Conservation (phyloP, 768 basidiomycete species). For the Tulasnella sp. region DNA sequence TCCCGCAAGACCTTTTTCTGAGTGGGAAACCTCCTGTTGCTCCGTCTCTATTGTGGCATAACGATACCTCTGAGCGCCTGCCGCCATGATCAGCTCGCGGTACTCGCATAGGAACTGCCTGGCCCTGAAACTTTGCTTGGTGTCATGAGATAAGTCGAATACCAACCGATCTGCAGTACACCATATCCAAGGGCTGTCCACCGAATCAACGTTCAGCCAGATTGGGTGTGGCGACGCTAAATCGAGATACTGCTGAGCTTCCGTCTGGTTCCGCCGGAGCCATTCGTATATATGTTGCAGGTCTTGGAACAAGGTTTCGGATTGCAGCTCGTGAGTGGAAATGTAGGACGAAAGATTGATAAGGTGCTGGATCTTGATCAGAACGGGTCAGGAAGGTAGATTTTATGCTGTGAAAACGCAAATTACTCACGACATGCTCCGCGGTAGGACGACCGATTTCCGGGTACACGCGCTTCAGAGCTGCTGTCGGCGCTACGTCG, state of each 20-base stretch:
- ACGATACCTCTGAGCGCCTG: neutral
- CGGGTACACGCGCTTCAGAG: neutral
- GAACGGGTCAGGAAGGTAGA: neutral
- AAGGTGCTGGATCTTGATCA: neutral
- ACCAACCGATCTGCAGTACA: neutral
- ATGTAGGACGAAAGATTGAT: neutral
- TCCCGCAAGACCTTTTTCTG: neutral
- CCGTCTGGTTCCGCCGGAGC: neutral
- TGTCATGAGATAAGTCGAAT: neutral
- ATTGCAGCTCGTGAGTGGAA: neutral
- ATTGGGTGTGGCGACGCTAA: neutral
- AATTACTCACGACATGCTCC: slow-evolving; percentile 3
- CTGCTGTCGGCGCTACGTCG: neutral
- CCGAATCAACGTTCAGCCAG: neutral
- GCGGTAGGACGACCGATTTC: neutral
- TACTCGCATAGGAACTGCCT: neutral
- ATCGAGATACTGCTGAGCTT: neutral
- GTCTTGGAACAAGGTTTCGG: neutral
- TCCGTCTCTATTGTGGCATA: neutral
- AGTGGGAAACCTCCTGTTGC: neutral
- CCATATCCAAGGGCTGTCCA: neutral
- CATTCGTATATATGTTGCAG: neutral
- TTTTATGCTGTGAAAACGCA: too few relatives aligned
- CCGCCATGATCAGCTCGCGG: neutral
- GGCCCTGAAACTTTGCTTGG: neutral